Base-by-base conservation (phyloP, 805 yeast genomes). In the Starmerella gropengiesseri region DNA sequence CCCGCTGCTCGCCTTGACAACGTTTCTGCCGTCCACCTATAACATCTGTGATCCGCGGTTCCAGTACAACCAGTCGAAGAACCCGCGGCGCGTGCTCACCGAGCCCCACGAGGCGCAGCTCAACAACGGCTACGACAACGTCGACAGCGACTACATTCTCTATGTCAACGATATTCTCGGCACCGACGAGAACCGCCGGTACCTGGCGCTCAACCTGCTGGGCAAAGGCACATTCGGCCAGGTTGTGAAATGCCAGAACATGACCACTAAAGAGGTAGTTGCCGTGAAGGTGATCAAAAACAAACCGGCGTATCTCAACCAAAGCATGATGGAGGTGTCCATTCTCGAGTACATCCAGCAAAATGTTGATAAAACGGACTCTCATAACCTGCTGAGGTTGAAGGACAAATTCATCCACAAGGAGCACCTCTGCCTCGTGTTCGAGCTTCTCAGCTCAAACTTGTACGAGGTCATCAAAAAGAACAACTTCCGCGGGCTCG, bases 211-310 rank as follows among this genome's bases (percentile, higher is more conserved):
- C 45, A 97, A 89, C 60, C 70, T 91, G 13, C 63, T 91, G 31
- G 99, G 99, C 1, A 89, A 87, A 48, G 99, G 99, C 2, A 87
- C 98, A 1, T 91, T 91, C 68, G 98, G 98, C 8, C 97, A 91
- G 64, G 99, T 91, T 36, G 93, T 87, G 31, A 91, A 89, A 63
- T 89, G 96, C 63, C 94, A 84, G 59, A 74, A 74, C 56, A 65
- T 81, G 56, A 60, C 71, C 30, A 82, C 86, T 35, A 91, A 85
- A 57, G 89, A 84, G 48, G 74, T 89, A 17, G 83, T 87, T 20
- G 98, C 98, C 1, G 93, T 91, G 28, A 91, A 91, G 62, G 93
- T 91, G 33, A 83, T 91, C 45, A 91, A 89, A 60, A 81, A 94
- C 27, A 81, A 81, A 57, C 84, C 94, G 5, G 95, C 93, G 8